Evolutionary conservation across 805 yeast species (phyloP).

Genomic region (Candida easanensis): DNA sequence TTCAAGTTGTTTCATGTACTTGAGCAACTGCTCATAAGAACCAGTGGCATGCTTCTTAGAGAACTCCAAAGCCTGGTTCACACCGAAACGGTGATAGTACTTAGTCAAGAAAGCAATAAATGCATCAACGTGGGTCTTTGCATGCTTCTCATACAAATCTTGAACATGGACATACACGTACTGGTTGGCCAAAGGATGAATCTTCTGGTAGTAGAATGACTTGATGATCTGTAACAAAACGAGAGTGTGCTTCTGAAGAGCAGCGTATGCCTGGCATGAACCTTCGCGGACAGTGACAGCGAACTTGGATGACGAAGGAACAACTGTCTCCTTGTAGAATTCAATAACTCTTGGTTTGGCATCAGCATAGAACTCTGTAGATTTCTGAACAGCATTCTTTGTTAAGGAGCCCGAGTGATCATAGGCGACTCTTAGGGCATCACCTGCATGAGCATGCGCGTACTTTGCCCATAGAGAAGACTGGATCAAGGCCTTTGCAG

Average conservation of each 20-base stretch:
- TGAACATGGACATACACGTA: constrained; percentile 1
- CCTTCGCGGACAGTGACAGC: background rate
- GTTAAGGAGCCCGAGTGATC: background rate
- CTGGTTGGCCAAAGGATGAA: constrained; percentile 7
- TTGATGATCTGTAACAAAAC: constrained; percentile 1
- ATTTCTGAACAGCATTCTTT: background rate
- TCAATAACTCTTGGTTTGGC: constrained; percentile 8
- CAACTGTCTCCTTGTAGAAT: constrained; percentile 5
- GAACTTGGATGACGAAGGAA: constrained; percentile 1
- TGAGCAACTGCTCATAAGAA: constrained; percentile 17
- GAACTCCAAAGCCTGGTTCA: constrained; percentile 18
- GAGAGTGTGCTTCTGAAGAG: constrained; percentile 1
- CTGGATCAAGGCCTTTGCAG: constrained; percentile 13
- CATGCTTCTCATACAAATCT: constrained; percentile 7
- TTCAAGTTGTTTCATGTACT: constrained; percentile 11
- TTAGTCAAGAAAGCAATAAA: constrained; percentile 5
- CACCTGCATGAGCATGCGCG: constrained; percentile 4
- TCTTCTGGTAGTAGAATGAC: constrained; percentile 7
- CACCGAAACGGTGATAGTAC: constrained; percentile 18
- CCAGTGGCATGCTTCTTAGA: constrained; percentile 16
- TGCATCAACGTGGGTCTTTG: constrained; percentile 9
- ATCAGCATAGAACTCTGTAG: constrained; percentile 1
- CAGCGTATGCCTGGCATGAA: background rate
- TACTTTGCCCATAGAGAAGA: constrained; percentile 1
- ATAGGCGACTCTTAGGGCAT: background rate